Evolutionary conservation across 148 eudicot genomes (phyloP), one percentile per base, ranked within the genome.

Genomic region (Vaccinium darrowii): DNA sequence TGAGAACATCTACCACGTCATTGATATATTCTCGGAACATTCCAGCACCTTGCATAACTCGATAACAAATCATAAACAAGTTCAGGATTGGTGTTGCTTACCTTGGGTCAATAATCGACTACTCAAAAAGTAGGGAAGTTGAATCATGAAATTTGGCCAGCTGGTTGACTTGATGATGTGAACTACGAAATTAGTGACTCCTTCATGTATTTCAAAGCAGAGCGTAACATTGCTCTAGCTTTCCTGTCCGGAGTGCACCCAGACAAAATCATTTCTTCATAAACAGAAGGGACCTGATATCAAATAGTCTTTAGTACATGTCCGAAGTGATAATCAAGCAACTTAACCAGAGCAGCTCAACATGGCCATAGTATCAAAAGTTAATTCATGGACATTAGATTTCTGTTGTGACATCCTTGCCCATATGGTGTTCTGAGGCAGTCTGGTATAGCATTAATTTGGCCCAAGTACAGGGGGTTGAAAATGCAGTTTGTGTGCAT

Each of bases 171-270:
- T 67, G 33, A 36, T 21, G 21, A 75, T 78, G 60, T 81, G 73
- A 53, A 85, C 87, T 93, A 93, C 33, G 85, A 83, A 72, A 86
- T 90, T 72, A 94, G 90, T 81, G 88, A 67, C 77, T 95, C 93
- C 87, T 91, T 95, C 98, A 96, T 92, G 90, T 95, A 95, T 89
- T 90, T 89, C 86, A 96, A 89, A 79, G 98, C 99, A 86, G 99
- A 96, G 57, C 98, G 91, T 88, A 96, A 71, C 97, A 93, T 93
- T 73, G 99, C 90, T 89, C 98, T 92, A 83, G 99, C 95, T 90
- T 95, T 96, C 89, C 91, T 90, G 71, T 96, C 99, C 60, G 99
- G 99, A 47, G 87, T 82, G 86, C 96, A 93, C 54, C 98, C 99
- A 62, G 95, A 93, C 85, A 90, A 86, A 67, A 96, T 90, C 98